phyloP scores from a whole-genome alignment of 2,329 filamentous ascomycete species.

The Biscogniauxia marginata region DNA sequence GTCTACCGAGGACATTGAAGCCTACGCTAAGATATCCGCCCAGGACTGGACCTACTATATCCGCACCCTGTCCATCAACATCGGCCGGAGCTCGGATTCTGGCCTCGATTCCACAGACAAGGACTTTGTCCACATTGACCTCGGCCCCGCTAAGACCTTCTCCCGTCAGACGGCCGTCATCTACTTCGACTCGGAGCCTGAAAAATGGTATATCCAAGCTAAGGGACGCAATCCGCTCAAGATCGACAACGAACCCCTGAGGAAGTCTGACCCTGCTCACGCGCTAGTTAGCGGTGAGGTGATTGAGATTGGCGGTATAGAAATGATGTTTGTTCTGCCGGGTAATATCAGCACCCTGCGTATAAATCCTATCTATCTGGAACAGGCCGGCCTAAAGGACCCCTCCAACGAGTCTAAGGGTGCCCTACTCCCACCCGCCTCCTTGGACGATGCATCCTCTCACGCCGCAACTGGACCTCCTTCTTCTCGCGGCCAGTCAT shows the following conservation, averaged over 20 bases:
- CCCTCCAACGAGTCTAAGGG: slow-evolving; percentile 27
- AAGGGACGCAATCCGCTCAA: slow-evolving; percentile 91
- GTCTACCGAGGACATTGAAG: slow-evolving; percentile 61
- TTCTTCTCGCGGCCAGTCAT: slow-evolving; percentile 24
- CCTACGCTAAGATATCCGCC: slow-evolving; percentile 80
- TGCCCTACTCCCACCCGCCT: slow-evolving; percentile 29
- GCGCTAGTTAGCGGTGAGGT: slow-evolving; percentile 82
- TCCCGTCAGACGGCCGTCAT: slow-evolving; percentile 76
- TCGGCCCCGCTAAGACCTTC: slow-evolving; percentile 80
- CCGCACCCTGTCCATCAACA: slow-evolving; percentile 70
- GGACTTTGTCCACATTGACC: slow-evolving; percentile 75
- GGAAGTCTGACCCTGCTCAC: slow-evolving; percentile 60
- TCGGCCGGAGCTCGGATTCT: slow-evolving; percentile 67
- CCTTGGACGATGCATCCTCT: slow-evolving; percentile 26
- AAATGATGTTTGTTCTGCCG: slow-evolving; percentile 99
- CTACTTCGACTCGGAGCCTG: slow-evolving; percentile 65
- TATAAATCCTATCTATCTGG: slow-evolving; percentile 67
- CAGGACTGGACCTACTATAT: slow-evolving; percentile 85
- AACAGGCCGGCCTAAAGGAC: slow-evolving; percentile 57
- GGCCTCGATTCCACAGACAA: slow-evolving; percentile 46
- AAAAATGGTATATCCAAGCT: slow-evolving; percentile 80
- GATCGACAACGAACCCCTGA: slow-evolving; percentile 71
- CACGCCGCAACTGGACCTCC: slow-evolving; percentile 20
- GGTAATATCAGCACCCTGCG: slow-evolving; percentile 64
- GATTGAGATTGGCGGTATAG: slow-evolving; percentile 85